Evolutionary conservation across 2,329 filamentous ascomycete species (phyloP).

Genomic region (Pezicula neosporulosa): DNA sequence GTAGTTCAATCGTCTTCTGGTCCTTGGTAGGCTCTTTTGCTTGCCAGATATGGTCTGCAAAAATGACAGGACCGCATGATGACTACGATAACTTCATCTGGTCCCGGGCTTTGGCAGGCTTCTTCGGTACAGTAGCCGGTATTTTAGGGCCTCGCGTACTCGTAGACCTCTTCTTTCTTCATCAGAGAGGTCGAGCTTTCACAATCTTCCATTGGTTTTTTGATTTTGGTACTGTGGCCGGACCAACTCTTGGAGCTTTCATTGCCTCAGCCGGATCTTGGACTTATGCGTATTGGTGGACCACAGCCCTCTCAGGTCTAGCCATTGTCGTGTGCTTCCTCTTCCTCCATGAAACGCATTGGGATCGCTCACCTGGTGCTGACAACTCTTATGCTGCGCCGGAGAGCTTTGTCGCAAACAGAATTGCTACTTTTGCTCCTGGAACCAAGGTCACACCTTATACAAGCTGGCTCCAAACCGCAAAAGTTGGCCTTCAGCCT

Average conservation of each 20-base stretch:
- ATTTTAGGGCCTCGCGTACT: constrained; percentile 34
- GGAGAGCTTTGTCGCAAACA: constrained; percentile 15
- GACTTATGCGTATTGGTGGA: constrained; percentile 3
- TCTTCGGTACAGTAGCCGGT: constrained; percentile 34
- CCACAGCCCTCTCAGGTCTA: not conserved
- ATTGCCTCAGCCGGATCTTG: constrained; percentile 15
- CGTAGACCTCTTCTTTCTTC: constrained; percentile 37
- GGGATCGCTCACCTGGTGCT: constrained; percentile 22
- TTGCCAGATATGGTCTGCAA: constrained; percentile 21
- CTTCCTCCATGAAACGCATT: constrained; percentile 35
- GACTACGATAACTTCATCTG: constrained; percentile 32
- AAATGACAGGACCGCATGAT: constrained; percentile 22
- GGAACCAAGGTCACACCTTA: constrained; percentile 10
- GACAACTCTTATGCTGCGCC: constrained; percentile 12
- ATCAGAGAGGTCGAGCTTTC: constrained; percentile 36
- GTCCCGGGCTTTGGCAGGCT: constrained; percentile 32
- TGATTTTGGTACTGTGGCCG: constrained; percentile 29
- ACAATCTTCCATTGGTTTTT: constrained; percentile 29
- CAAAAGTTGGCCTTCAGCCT: not conserved
- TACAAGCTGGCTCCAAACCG: not conserved
- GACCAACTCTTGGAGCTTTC: constrained; percentile 34
- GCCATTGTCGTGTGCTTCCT: constrained; percentile 27
- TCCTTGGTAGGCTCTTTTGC: constrained; percentile 12
- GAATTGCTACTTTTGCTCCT: constrained; percentile 10
- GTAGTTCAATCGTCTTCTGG: constrained; percentile 19